A percentile compares a stretch with the other conserved stretches of the same genome.
Evolutionary conservation across 306 rosid genomes (phyloP).

Genomic region (Pueraria montana): DNA sequence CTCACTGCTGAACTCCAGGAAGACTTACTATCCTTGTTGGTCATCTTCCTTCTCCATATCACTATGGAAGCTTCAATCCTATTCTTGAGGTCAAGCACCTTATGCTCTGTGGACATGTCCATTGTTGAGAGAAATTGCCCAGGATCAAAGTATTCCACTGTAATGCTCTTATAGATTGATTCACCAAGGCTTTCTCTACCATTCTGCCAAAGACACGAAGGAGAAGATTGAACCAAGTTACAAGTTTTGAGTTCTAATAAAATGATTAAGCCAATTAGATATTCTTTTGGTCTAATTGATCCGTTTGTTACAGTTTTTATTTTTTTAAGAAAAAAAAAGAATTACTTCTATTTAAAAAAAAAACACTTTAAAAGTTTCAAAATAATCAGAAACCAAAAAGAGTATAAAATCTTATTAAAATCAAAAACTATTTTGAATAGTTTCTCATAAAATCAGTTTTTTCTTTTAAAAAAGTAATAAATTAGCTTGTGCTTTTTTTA

Average conservation of each 20-base stretch:
- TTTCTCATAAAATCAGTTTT: too few species aligned
- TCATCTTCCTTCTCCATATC: slow-evolving; percentile 96
- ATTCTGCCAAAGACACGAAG: slow-evolving; percentile 59
- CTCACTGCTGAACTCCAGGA: slow-evolving; percentile 91
- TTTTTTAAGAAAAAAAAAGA: too few species aligned
- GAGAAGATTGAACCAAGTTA: slow-evolving; percentile 29
- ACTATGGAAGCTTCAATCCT: slow-evolving; percentile 90
- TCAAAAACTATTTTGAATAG: too few species aligned
- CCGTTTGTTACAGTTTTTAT: too few species aligned
- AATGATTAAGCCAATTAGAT: slow-evolving; percentile 8
- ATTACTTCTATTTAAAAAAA: too few species aligned
- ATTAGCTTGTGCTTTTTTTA: too few species aligned
- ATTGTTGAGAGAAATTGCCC: slow-evolving; percentile 67
- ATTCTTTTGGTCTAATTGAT: background rate
- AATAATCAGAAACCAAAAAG: too few species aligned
- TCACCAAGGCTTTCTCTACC: slow-evolving; percentile 93
- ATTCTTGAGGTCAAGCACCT: slow-evolving; percentile 84
- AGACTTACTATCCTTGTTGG: slow-evolving; percentile 77
- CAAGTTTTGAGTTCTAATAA: slow-evolving; percentile 11
- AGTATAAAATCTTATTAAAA: too few species aligned
- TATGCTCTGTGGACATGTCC: slow-evolving; percentile 87
- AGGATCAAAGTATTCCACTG: slow-evolving; percentile 78
- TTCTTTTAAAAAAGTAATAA: too few species aligned
- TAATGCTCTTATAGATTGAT: slow-evolving; percentile 72
- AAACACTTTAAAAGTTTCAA: too few species aligned